phyloP scores from a whole-genome alignment of 2,329 filamentous ascomycete species.

The Aplosporella prunicola region DNA sequence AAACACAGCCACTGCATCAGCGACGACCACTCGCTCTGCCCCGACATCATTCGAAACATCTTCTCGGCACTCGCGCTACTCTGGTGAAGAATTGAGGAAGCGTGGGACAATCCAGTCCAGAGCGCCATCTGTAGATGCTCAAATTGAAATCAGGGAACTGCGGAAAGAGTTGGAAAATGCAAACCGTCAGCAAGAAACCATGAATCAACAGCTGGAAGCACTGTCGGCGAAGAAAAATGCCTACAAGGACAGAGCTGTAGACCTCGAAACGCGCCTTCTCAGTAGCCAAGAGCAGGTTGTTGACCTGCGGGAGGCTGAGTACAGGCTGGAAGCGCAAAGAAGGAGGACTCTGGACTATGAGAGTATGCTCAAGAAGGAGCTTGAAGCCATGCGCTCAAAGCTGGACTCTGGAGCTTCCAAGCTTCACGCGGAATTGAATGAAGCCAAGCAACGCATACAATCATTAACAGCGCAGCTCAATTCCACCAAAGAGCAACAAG shows the following conservation, averaged over 20 bases:
- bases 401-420: slow-evolving; percentile 19
- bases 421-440: slow-evolving; percentile 15
- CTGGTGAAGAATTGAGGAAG: too few species aligned
- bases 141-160: neutral
- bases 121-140: neutral
- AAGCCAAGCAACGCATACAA: slow-evolving; percentile 1
- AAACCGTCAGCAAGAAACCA: slow-evolving; percentile 15
- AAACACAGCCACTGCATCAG: neutral
- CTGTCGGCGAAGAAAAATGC: slow-evolving; percentile 5
- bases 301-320: slow-evolving; percentile 8
- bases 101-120: neutral
- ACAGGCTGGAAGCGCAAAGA: slow-evolving; percentile 7
- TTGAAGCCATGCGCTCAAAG: slow-evolving; percentile 10
- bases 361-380: slow-evolving; percentile 2
- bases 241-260: slow-evolving; percentile 9
- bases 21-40: too few species aligned
- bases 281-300: slow-evolving; percentile 5
- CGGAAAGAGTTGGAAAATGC: slow-evolving; percentile 21
- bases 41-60: too few species aligned
- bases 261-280: slow-evolving; percentile 4
- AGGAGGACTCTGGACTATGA: slow-evolving; percentile 2
- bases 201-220: slow-evolving; percentile 8
- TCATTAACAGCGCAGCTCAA: slow-evolving; percentile 1
- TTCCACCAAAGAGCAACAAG: neutral
- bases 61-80: too few species aligned